Conservation (phyloP, 768 basidiomycete species). For the Candolleomyces eurysporus region DNA sequence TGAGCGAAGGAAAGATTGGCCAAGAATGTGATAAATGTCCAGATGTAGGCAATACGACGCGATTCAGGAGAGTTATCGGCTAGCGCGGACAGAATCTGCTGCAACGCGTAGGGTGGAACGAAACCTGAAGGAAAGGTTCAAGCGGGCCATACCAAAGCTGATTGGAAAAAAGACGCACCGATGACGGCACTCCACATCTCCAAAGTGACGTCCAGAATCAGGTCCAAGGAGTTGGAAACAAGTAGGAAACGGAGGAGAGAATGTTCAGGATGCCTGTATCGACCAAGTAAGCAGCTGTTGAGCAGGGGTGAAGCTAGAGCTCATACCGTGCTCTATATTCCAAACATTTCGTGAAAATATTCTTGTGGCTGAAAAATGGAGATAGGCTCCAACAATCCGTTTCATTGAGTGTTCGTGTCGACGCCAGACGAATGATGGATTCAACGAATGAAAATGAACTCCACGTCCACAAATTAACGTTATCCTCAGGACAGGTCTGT, state of each 20-base stretch:
- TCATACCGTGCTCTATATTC: slow-evolving; percentile 45
- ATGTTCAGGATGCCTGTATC: slow-evolving; percentile 47
- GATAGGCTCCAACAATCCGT: slow-evolving; percentile 63
- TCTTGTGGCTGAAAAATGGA: slow-evolving; percentile 66
- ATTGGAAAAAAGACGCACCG: slow-evolving; percentile 29
- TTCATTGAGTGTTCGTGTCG: slow-evolving; percentile 46
- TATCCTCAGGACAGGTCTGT: slow-evolving; percentile 63
- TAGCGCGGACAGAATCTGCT: slow-evolving; percentile 56
- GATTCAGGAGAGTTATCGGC: slow-evolving; percentile 40
- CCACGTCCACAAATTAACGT: slow-evolving; percentile 65
- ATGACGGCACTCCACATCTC: slow-evolving; percentile 61
- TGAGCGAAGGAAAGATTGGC: slow-evolving; percentile 68
- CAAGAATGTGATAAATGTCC: slow-evolving; percentile 58
- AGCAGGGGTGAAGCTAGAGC: neutral
- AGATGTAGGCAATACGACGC: slow-evolving; percentile 50
- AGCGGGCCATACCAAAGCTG: neutral
- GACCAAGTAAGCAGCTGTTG: neutral
- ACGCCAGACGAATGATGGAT: slow-evolving; percentile 56
- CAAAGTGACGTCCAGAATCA: slow-evolving; percentile 56
- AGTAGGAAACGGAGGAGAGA: slow-evolving; percentile 62
- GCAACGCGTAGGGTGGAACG: slow-evolving; percentile 62
- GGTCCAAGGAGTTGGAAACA: slow-evolving; percentile 65
- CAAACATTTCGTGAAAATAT: slow-evolving; percentile 62
- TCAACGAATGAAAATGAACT: slow-evolving; percentile 61
- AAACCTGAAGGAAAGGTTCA: slow-evolving; percentile 42